phyloP scores from a whole-genome alignment of 2,329 filamentous ascomycete species.

The Fusarium udum region DNA sequence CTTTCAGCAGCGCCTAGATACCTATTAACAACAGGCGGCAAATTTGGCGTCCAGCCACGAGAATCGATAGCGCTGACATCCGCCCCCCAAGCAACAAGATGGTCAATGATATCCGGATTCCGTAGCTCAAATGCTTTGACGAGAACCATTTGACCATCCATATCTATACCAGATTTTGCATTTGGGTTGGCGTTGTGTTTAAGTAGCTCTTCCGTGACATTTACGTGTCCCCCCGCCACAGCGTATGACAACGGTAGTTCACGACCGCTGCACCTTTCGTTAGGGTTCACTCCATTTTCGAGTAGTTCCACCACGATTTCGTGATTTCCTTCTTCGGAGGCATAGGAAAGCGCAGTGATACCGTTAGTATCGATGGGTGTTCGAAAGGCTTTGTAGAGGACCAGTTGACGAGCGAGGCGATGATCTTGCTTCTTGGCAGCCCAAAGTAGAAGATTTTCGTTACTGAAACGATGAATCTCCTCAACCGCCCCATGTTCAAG shows the following conservation, averaged over 20 bases:
- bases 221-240: fast-evolving
- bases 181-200: neutral
- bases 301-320: neutral
- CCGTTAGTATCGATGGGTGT: neutral
- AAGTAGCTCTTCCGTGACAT: neutral
- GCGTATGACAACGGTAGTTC: neutral
- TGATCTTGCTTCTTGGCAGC: neutral
- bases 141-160: neutral
- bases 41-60: fast-evolving
- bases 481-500: neutral
- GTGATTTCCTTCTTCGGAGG: neutral
- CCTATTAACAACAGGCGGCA: fast-evolving
- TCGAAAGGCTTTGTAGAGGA: neutral
- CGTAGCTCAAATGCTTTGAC: fast-evolving
- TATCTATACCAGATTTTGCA: neutral
- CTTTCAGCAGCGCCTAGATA: neutral
- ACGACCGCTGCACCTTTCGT: neutral
- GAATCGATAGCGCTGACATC: neutral
- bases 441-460: neutral
- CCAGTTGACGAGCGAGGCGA: neutral
- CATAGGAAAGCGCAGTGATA: neutral
- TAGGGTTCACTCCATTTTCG: neutral
- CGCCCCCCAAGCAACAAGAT: neutral
- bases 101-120: fast-evolving
- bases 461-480: neutral